Evolutionary conservation across 306 rosid species (phyloP), one percentile per base, ranked within the genome.

Genomic region (Crotalaria pallida): DNA sequence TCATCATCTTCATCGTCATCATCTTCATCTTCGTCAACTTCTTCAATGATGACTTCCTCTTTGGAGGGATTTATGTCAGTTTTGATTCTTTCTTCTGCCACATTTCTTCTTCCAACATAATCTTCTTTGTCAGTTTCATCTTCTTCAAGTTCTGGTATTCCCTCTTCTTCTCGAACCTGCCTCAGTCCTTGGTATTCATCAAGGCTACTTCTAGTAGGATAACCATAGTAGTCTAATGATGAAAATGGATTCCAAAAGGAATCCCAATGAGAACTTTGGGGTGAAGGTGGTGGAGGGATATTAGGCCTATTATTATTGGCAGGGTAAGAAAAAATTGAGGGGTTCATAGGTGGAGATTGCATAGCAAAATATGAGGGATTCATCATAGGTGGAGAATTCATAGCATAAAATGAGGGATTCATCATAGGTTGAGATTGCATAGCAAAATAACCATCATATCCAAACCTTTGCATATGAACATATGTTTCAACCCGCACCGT

Each of bases 181-280:
- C 91, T 86, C 65, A 91, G 77, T 45, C 96, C 96, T 71, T 87
- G 65, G 10, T 71, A 74, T 12, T 88, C 96, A 76, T 88, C 90
- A 38, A 82, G 67, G 77, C 84, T 79, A 69, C 69, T 73, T 36
- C 60, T 47, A 19, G 78, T 71, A 56, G 91, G 88, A 78, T 87
- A 88, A 57, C 87, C 87, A 51, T 87, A 83, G 83, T 85, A 60
- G 75, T 88, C 93, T 50, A 88, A 36, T 1, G 97, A 87, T 11
- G 96, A 82, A 87, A 91, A 91, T 0, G 97, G 97, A 65, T 91
- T 88, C 96, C 97, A 91, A 55, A 87, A 88, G 68, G 79, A 88
- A 73, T 91, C 93, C 97, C 97, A 91, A 19, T 88, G 96, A 10
- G 93, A 85, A 58, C 63, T 60, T 71, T 77, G 93, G 36, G 96